Evolutionary conservation across 2,329 filamentous ascomycete species (phyloP), one percentile per base, ranked within the genome.

Genomic region (Alternaria sp.): DNA sequence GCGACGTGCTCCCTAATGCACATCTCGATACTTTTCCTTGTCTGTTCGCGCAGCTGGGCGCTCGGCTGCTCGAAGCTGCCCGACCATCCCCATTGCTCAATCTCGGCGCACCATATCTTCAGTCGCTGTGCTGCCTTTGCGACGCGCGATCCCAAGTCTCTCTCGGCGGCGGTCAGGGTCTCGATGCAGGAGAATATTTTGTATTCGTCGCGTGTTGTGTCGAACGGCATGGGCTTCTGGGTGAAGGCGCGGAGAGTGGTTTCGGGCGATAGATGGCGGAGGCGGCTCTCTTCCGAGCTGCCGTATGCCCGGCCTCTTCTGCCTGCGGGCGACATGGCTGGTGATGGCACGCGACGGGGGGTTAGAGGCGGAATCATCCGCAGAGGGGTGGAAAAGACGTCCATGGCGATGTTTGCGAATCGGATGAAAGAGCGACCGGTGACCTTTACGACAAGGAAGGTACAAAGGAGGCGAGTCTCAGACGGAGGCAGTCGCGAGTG

Each of bases 21-120:
- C 51, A 66, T 55, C 60, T 75, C 70, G n/a, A 77, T 56, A 52
- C 71, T 77, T 44, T 56, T 66, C 44, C 73, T 60, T 46, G 69
- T 72, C 52, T 61, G 60, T 56, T 74, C 72, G 31, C 64, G 58
- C 28, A 55, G 56, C 17, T 70, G 63, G 17, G 69, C 68, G 61
- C 66, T 72, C 9, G 80, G 80, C 49, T 69, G 70, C 57, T 82
- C 79, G 56, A 82, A 83, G 13, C 73, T 79, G 61, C 80, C 82
- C 0, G 83, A 79, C 87, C 87, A 89, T 21, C 78, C 73, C 87
- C 87, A 89, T 58, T 80, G 74, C 56, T 83, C 80, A 37, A 95
- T 81, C 79, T 95, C 91, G n/a, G 86, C 81, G 26, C 90, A 82
- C 91, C 91, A 95, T 70, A 86, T 84, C 75, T 89, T 84, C 61